A percentile compares a stretch with the other conserved stretches of the same genome.
Evolutionary conservation across 441 rosid genomes (phyloP).

Genomic region (Euphorbia celastroides): DNA sequence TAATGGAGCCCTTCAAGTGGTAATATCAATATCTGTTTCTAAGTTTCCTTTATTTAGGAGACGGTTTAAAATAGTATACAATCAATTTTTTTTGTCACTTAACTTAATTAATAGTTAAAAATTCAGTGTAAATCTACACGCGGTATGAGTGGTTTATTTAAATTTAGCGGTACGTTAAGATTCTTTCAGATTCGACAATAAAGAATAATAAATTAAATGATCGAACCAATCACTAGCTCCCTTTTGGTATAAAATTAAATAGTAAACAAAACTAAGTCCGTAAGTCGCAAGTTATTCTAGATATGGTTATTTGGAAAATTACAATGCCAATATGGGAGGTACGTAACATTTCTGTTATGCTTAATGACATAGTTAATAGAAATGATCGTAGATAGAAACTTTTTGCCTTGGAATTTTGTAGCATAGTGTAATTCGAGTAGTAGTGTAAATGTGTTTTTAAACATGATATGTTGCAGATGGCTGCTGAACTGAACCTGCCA

Average conservation of each 20-base stretch:
- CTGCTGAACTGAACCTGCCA: constrained; percentile 68
- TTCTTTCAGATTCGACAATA: not conserved
- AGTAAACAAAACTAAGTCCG: not conserved
- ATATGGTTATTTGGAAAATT: too few relatives aligned
- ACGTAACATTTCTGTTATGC: too few relatives aligned
- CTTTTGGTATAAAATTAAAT: not conserved
- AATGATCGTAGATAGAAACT: too few relatives aligned
- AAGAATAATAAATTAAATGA: not conserved
- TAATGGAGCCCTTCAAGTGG: constrained; percentile 62
- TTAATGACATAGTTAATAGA: too few relatives aligned
- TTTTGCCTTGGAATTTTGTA: not conserved
- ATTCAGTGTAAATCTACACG: not conserved
- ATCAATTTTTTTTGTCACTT: too few relatives aligned
- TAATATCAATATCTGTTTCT: constrained; percentile 2
- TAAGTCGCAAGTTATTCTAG: too few relatives aligned
- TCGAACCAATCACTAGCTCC: not conserved
- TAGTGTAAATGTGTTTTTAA: not conserved
- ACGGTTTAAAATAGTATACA: not conserved
- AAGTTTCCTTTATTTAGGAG: not conserved
- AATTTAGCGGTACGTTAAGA: not conserved
- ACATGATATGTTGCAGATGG: too few relatives aligned
- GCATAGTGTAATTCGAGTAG: not conserved
- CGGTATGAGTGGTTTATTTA: not conserved
- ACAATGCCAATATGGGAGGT: too few relatives aligned
- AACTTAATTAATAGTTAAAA: too few relatives aligned